phyloP scores from a whole-genome alignment of 2,329 filamentous ascomycete species.

The Microthyrium microscopicum region DNA sequence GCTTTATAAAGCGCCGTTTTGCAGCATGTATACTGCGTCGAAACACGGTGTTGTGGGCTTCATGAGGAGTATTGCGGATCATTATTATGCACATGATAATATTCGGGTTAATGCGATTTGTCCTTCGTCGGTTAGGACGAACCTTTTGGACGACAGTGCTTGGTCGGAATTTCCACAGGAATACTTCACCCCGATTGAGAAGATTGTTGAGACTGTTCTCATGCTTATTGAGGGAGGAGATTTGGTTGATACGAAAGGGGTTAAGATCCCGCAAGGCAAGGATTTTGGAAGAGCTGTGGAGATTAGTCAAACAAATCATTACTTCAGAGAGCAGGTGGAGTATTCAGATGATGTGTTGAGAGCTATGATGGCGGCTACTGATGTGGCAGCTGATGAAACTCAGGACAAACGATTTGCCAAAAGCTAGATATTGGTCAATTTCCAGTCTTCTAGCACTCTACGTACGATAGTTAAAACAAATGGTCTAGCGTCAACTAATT shows the following conservation, averaged over 20 bases:
- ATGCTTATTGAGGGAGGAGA: constrained; percentile 11
- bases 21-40: constrained; percentile 8
- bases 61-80: constrained; percentile 14
- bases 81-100: constrained; percentile 12
- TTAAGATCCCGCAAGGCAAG: constrained; percentile 11
- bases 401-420: too few species aligned
- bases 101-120: constrained; percentile 22
- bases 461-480: too few species aligned
- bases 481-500: too few species aligned
- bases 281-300: constrained; percentile 16
- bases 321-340: constrained; percentile 13
- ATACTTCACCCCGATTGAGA: constrained; percentile 18
- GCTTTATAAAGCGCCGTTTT: constrained; percentile 5
- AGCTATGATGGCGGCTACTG: constrained; percentile 18
- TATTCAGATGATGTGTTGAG: constrained; percentile 16
- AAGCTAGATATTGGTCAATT: too few species aligned
- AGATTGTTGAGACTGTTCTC: constrained; percentile 7
- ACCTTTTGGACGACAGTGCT: constrained; percentile 15
- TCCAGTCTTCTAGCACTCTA: too few species aligned
- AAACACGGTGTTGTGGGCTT: constrained; percentile 16
- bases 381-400: too few species aligned
- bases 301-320: constrained; percentile 15
- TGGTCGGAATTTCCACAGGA: constrained; percentile 16
- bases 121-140: constrained; percentile 20
- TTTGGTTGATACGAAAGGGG: constrained; percentile 12